These are phyloP conservation scores for Neckera pumila DNA, from an alignment of 225 moss, liverwort and hornwort genomes.

Conservation along the genomic window DNA sequence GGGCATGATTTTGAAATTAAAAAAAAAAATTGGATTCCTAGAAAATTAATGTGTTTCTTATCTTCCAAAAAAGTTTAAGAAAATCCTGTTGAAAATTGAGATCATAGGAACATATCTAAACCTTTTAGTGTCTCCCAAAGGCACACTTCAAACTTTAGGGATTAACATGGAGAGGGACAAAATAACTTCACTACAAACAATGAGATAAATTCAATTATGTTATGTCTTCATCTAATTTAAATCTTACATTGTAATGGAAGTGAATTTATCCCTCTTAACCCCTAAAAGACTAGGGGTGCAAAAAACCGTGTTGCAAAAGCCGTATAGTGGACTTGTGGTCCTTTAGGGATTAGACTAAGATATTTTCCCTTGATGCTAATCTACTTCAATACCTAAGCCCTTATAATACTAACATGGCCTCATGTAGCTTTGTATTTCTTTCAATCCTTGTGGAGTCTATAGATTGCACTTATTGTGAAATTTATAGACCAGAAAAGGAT, in stretches of 20 bases:
- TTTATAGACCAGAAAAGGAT: not conserved
- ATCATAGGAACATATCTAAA: not conserved
- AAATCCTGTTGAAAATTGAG: not conserved
- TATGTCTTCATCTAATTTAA: not conserved
- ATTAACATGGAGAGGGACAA: not conserved
- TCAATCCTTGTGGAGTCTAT: not conserved
- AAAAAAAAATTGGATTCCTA: not conserved
- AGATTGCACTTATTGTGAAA: not conserved
- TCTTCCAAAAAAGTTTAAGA: not conserved
- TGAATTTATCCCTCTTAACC: not conserved
- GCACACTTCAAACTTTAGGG: not conserved
- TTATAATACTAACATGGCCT: accelerated
- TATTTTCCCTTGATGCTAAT: not conserved
- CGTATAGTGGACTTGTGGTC: too few relatives aligned
- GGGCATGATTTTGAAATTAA: too few relatives aligned
- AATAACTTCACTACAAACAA: not conserved
- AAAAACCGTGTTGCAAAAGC: too few relatives aligned
- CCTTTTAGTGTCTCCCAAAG: accelerated
- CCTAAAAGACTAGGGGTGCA: too few relatives aligned
- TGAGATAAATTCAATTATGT: accelerated
- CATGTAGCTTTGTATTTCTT: accelerated
- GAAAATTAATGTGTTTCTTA: not conserved
- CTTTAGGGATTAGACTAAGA: too few relatives aligned
- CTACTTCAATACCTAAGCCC: accelerated
- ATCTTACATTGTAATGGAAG: not conserved